Evolutionary conservation across 1,139 yeast genomes (phyloP).

Genomic region (Blastobotrys malaysiensis): DNA sequence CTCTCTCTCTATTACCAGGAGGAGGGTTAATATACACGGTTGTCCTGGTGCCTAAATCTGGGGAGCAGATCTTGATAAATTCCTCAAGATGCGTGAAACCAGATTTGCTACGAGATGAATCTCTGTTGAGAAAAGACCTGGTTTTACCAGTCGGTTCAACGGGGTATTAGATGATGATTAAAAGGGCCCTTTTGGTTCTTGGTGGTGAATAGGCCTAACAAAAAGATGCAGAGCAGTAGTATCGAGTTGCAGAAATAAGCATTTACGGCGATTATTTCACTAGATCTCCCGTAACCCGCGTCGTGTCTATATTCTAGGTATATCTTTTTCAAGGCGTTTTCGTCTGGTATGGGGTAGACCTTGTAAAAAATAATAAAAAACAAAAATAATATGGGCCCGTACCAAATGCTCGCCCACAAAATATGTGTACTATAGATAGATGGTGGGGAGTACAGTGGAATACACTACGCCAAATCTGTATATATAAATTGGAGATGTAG

Average conservation of each 20-base stretch:
- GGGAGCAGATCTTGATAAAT: too few relatives aligned
- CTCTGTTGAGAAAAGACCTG: too few relatives aligned
- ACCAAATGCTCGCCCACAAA: neutral
- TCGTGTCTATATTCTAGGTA: neutral
- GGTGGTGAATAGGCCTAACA: neutral
- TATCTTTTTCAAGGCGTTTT: neutral
- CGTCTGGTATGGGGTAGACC: neutral
- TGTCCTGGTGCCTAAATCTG: too few relatives aligned
- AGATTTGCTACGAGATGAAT: too few relatives aligned
- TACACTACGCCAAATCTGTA: neutral
- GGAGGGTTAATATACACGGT: neutral
- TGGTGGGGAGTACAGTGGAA: too few relatives aligned
- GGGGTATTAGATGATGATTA: too few relatives aligned
- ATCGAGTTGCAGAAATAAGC: neutral
- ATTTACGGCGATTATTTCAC: neutral
- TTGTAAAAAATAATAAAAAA: neutral
- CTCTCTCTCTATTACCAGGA: too few relatives aligned
- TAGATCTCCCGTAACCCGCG: neutral
- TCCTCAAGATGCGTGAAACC: neutral
- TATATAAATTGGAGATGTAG: neutral
- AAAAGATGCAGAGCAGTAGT: neutral
- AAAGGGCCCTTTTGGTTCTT: neutral
- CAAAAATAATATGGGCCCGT: neutral
- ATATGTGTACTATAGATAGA: neutral
- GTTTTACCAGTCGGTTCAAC: too few relatives aligned